A percentile compares a stretch with the other conserved stretches of the same genome.
phyloP scores from a whole-genome alignment of 176 grass and related monocot genomes.

The Musa acuminata region DNA sequence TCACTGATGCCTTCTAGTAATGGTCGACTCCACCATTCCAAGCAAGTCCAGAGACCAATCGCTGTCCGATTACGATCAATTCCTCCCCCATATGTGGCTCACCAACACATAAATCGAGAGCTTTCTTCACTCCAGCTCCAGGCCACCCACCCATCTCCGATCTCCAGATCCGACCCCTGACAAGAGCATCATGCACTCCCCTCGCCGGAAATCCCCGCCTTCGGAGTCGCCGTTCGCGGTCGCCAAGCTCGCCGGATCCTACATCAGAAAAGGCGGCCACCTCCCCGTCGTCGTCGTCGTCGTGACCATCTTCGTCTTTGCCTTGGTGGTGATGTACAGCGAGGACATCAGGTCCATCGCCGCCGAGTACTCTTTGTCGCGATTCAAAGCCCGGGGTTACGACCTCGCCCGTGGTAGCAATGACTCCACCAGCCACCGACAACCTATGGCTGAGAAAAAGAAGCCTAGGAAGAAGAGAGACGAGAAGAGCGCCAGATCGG shows the following conservation, averaged over 20 bases:
- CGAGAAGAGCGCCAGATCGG: background rate
- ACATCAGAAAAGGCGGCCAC: slow-evolving; percentile 44
- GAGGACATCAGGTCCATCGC: slow-evolving; percentile 60
- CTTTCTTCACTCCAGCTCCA: too few species aligned
- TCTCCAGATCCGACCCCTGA: background rate
- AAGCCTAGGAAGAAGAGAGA: background rate
- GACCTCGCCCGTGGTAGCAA: background rate
- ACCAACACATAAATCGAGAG: too few species aligned
- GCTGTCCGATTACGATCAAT: too few species aligned
- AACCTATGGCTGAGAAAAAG: too few species aligned
- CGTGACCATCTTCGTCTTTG: slow-evolving; percentile 41
- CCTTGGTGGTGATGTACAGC: slow-evolving; percentile 49
- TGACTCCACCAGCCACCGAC: background rate
- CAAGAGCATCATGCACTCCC: slow-evolving; percentile 24
- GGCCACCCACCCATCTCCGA: too few species aligned
- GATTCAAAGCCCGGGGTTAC: background rate
- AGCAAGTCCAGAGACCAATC: too few species aligned
- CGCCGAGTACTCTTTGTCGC: slow-evolving; percentile 25
- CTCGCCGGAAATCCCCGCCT: slow-evolving; percentile 34
- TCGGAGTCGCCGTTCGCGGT: background rate
- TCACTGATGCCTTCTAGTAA: too few species aligned
- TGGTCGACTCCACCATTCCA: too few species aligned
- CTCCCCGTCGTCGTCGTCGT: slow-evolving; percentile 43
- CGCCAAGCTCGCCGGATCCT: slow-evolving; percentile 20
- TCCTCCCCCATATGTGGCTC: too few species aligned